Base-by-base conservation (phyloP, 108 stramenopile species). In the Skeletonema grethae region DNA sequence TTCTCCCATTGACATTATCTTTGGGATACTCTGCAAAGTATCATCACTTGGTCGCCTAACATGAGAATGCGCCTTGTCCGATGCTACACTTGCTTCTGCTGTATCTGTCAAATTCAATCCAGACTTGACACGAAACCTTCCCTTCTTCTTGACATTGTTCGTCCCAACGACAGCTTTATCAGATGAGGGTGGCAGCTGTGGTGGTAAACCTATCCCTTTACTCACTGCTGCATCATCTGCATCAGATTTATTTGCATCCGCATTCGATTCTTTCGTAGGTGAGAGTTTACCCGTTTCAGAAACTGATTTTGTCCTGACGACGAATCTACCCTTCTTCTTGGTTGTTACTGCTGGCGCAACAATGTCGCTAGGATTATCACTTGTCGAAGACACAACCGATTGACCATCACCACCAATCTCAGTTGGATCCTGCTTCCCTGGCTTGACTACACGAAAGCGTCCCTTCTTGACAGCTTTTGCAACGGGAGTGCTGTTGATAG, bases 391-490 rank as follows among this genome's bases (percentile, higher is more conserved):
- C 7, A 32, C 29, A 12, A 38, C 28, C 10, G 45, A 38, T 34
- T 29, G 41, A 24, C 36, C 48, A 31, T 20, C 66, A 28, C 25
- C 25, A 30, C 12, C 28, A 8, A 43, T 45, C n/a, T 18, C 60
- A 3, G 6, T 36, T 1, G 8, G 32, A 38, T 68, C 67, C 41
- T n/a, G 34, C 24, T 72, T 72, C 3, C 20, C 63, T 4, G 69
- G 69, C 13, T 79, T 79, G 2, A 70, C 60, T 6, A 79, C 71
- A 28, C 78, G 78, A 72, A 79, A 79, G 7, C 78, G 65, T 34
- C 78, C 70, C 34, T 72, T 72, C 43, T 67, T 72, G 24, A 79
- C 46, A 41, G 60, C 59, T 34, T 67, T 66, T 20, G 65, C 7
- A 29, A 64, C 58, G 5, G 68, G 56, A 8, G 39, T 35, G 11